A percentile compares a stretch with the other conserved stretches of the same genome.
Conservation (phyloP, 2,329 filamentous ascomycete genomes). For the Talaromyces atroroseus region DNA sequence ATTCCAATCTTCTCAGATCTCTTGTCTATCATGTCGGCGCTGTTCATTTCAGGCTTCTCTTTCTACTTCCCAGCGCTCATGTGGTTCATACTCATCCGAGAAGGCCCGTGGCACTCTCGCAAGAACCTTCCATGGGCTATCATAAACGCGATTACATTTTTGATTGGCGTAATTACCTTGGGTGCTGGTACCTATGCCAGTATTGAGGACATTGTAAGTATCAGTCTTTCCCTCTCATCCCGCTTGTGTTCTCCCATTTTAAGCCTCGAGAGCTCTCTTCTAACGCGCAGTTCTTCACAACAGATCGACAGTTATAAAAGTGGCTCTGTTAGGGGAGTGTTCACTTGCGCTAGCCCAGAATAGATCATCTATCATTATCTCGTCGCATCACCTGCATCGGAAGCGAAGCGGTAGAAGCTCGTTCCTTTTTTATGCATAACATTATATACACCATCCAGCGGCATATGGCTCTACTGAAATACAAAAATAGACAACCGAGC, state of each 20-base stretch:
- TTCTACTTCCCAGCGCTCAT: slow-evolving; percentile 59
- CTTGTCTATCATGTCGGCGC: slow-evolving; percentile 47
- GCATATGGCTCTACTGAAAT: too few species aligned
- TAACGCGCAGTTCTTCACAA: neutral
- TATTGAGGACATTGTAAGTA: slow-evolving; percentile 30
- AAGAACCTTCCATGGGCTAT: slow-evolving; percentile 49
- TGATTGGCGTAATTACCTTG: slow-evolving; percentile 68
- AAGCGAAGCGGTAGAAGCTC: too few species aligned
- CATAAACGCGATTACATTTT: slow-evolving; percentile 64
- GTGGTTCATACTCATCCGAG: slow-evolving; percentile 27
- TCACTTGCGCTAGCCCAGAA: slow-evolving; percentile 58
- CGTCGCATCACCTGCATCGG: too few species aligned
- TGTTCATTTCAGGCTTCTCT: slow-evolving; percentile 85
- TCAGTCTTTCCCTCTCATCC: neutral
- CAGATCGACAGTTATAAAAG: slow-evolving; percentile 60
- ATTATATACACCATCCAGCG: too few species aligned
- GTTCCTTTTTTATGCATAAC: too few species aligned
- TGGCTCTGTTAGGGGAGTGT: slow-evolving; percentile 60
- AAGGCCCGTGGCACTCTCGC: slow-evolving; percentile 22
- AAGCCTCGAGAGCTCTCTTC: neutral
- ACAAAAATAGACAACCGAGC: too few species aligned
- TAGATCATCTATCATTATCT: neutral
- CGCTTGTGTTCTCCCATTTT: neutral
- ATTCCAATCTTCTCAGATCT: slow-evolving; percentile 79
- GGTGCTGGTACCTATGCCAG: slow-evolving; percentile 71